These are phyloP conservation scores for Penicillium frequentans DNA, from an alignment of 2,329 filamentous ascomycete genomes.

Conservation along the genomic window DNA sequence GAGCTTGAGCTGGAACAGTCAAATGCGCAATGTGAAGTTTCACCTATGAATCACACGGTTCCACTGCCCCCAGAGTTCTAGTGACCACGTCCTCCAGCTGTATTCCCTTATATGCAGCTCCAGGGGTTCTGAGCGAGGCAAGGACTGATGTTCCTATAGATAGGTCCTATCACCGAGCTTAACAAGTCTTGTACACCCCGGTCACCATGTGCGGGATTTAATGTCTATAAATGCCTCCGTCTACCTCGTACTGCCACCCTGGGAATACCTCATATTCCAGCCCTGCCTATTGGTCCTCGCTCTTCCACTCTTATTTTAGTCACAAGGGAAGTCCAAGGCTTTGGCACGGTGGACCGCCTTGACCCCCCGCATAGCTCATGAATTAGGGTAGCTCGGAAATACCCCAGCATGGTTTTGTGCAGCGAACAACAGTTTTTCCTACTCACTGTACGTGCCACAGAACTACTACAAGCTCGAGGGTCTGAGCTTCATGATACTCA, in stretches of 20 bases:
- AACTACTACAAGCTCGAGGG: neutral
- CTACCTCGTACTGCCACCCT: too few relatives aligned
- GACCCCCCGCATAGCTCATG: neutral
- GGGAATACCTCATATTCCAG: neutral
- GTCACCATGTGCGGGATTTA: neutral
- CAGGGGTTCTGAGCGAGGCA: neutral
- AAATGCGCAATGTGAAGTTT: neutral
- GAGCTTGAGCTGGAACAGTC: neutral
- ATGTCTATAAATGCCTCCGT: neutral
- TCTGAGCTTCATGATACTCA: neutral
- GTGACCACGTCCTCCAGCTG: neutral
- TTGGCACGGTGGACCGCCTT: neutral
- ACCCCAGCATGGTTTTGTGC: neutral
- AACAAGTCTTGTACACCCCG: neutral
- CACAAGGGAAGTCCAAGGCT: neutral
- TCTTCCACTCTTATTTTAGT: neutral
- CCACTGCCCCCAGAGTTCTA: neutral
- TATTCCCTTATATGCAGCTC: neutral
- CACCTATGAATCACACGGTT: neutral
- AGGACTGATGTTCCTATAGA: neutral
- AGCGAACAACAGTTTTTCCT: neutral
- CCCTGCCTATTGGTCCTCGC: neutral
- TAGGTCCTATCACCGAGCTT: neutral
- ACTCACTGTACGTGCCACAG: neutral
- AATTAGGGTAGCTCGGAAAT: neutral